Percentiles rank a stretch among this genome's conserved stretches.
phyloP scores from a whole-genome alignment of 192 early-diverging fungal species.

The Entomortierella parvispora region DNA sequence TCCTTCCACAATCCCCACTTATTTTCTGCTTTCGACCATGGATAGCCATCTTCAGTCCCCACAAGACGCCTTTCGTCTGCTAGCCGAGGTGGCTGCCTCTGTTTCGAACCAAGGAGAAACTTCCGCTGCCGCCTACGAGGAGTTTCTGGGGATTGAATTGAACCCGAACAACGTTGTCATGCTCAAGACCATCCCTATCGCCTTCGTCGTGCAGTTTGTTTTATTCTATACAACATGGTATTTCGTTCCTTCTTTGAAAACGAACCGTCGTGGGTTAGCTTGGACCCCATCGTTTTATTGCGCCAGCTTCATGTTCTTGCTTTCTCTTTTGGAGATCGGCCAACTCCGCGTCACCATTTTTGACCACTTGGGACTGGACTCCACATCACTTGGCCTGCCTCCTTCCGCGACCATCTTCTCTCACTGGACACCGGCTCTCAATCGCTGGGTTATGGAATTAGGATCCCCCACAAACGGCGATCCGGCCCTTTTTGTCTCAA shows the following conservation, averaged over 20 bases:
- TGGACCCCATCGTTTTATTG: slow-evolving; percentile 8
- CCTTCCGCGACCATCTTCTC: slow-evolving; percentile 5
- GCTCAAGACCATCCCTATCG: neutral
- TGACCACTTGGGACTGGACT: slow-evolving; percentile 7
- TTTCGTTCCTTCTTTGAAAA: neutral
- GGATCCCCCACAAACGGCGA: too few relatives aligned
- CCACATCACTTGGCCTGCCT: neutral
- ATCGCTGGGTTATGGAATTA: slow-evolving; percentile 1
- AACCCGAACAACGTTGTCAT: slow-evolving; percentile 2
- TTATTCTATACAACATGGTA: slow-evolving; percentile 8
- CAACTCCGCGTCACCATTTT: slow-evolving; percentile 7
- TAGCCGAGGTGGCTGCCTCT: too few relatives aligned
- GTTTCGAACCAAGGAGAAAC: too few relatives aligned
- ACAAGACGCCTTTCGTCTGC: too few relatives aligned
- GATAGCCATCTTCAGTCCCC: too few relatives aligned
- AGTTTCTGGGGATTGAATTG: slow-evolving; percentile 4
- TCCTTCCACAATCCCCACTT: too few relatives aligned
- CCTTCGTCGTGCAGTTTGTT: neutral
- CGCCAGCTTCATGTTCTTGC: neutral
- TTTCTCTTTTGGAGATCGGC: neutral
- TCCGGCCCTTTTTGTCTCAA: neutral
- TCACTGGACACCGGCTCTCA: neutral
- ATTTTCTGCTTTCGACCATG: too few relatives aligned
- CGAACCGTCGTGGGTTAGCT: slow-evolving; percentile 2
- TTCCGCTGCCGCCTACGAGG: neutral